Percentiles rank a stretch among this genome's conserved stretches.
Evolutionary conservation across 2,329 filamentous ascomycete species (phyloP).

Genomic region (Trichoderma atroviride): DNA sequence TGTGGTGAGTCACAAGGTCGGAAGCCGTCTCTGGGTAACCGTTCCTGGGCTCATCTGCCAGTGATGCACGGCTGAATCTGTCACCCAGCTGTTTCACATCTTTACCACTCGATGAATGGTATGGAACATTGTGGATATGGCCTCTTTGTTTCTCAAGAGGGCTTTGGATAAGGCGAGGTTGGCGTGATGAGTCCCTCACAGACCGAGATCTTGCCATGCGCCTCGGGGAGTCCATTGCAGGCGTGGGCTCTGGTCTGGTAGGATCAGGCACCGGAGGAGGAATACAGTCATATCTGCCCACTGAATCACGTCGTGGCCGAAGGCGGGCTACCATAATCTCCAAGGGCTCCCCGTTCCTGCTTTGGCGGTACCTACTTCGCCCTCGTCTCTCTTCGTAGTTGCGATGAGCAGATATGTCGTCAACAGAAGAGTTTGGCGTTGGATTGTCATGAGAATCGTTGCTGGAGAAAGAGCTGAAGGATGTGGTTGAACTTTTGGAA

Average conservation of each 20-base stretch:
- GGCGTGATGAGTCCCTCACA: neutral
- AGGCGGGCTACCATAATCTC: neutral
- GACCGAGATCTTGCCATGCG: neutral
- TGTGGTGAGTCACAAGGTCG: neutral
- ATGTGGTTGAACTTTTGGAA: constrained; percentile 4
- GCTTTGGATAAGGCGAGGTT: neutral
- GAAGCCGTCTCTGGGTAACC: neutral
- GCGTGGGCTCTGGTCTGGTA: neutral
- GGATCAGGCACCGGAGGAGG: constrained; percentile 18
- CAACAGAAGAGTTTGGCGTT: neutral
- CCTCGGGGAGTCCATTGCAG: neutral
- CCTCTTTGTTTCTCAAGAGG: neutral
- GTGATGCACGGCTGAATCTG: neutral
- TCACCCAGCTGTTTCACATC: neutral
- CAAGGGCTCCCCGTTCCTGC: neutral
- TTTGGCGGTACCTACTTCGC: neutral
- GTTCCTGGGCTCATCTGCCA: neutral
- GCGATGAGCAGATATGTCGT: neutral
- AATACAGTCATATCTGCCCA: neutral
- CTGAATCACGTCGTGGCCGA: neutral
- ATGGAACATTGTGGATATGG: neutral
- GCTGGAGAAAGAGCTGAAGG: constrained; percentile 2
- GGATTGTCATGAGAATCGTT: neutral
- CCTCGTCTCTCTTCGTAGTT: neutral
- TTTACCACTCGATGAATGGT: neutral